Conservation (phyloP, 345 rosid genomes). For the Sisymbrium altissimum region DNA sequence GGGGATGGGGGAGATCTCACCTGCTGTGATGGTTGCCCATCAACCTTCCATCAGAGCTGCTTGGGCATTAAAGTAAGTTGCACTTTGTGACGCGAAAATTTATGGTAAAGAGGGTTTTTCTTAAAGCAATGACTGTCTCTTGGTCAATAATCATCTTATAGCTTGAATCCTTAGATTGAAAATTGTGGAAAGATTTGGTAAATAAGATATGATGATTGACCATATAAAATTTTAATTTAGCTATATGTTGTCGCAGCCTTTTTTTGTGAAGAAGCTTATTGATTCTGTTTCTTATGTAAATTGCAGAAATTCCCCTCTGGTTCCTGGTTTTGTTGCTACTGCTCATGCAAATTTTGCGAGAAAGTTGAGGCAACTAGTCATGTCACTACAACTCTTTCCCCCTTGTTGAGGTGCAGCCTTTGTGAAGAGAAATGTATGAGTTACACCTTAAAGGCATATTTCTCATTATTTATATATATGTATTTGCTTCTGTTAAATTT, state of each 20-base stretch:
- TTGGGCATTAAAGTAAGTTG: slow-evolving; percentile 64
- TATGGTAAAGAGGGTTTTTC: neutral
- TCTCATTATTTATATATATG: neutral
- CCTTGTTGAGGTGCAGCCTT: slow-evolving; percentile 46
- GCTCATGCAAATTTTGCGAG: slow-evolving; percentile 88
- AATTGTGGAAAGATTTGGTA: neutral
- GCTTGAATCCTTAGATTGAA: neutral
- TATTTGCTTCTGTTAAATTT: slow-evolving; percentile 13
- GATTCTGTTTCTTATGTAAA: slow-evolving; percentile 15
- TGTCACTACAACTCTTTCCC: slow-evolving; percentile 23
- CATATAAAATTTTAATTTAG: neutral
- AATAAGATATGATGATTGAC: neutral
- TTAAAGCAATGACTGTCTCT: neutral
- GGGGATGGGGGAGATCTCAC: slow-evolving; percentile 95
- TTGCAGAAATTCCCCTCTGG: slow-evolving; percentile 83
- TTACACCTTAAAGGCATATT: neutral
- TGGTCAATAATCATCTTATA: neutral
- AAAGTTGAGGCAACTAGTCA: slow-evolving; percentile 38
- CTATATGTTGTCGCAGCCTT: neutral
- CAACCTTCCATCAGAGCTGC: slow-evolving; percentile 93
- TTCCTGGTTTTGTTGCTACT: slow-evolving; percentile 80
- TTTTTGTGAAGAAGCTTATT: neutral
- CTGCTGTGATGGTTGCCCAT: slow-evolving; percentile 95
- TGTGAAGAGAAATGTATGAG: slow-evolving; percentile 86
- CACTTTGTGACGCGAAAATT: neutral